Percentiles rank a stretch among this genome's conserved stretches.
Conservation (phyloP, 495 filamentous ascomycete species). For the Gamarada debralockiae region DNA sequence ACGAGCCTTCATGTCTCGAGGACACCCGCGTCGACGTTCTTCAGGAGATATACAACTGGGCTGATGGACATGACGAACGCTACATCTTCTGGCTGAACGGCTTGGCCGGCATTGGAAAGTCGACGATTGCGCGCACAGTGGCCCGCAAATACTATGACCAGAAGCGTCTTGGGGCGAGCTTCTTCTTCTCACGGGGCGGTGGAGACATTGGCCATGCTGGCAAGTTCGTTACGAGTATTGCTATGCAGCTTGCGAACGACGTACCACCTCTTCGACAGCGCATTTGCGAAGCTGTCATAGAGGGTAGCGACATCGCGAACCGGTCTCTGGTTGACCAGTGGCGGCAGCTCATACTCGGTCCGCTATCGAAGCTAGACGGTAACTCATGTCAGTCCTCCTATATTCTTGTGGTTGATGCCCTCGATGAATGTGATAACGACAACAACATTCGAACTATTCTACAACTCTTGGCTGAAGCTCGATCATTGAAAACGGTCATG, state of each 20-base stretch:
- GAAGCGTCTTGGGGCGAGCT: too few relatives aligned
- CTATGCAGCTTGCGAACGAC: neutral
- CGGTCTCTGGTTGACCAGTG: conserved; percentile 14
- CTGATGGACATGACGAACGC: too few relatives aligned
- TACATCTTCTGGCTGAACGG: too few relatives aligned
- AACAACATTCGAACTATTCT: too few relatives aligned
- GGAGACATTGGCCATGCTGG: conserved; percentile 20
- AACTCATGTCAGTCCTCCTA: conserved; percentile 25
- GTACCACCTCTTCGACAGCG: neutral
- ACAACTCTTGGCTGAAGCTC: conserved; percentile 21
- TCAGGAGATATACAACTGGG: too few relatives aligned
- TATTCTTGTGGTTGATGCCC: conserved; percentile 20
- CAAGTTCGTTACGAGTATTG: conserved; percentile 16
- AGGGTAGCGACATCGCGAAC: conserved; percentile 13
- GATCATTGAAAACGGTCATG: conserved; percentile 10
- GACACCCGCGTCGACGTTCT: too few relatives aligned
- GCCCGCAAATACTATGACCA: too few relatives aligned
- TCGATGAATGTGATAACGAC: conserved; percentile 25
- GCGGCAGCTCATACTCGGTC: conserved; percentile 16
- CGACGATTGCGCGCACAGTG: too few relatives aligned
- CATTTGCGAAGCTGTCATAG: conserved; percentile 13
- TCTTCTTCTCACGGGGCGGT: too few relatives aligned
- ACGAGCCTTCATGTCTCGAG: too few relatives aligned
- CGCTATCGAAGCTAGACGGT: too few relatives aligned
- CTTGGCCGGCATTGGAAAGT: too few relatives aligned